These are phyloP conservation scores for Williopsis jadinii DNA, from an alignment of 1,139 yeast genomes.

Conservation along the genomic window DNA sequence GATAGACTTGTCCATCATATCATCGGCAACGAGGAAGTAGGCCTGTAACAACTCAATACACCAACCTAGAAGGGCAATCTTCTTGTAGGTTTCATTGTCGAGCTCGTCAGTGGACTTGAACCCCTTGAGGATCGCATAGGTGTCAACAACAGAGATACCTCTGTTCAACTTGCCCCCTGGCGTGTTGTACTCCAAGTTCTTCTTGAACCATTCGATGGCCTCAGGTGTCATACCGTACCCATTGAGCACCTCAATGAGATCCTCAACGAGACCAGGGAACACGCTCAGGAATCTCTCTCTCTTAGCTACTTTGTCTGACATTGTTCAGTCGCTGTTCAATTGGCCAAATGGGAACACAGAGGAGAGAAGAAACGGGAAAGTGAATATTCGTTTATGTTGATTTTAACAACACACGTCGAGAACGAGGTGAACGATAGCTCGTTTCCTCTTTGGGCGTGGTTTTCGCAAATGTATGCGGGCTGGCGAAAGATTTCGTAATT, in stretches of 20 bases:
- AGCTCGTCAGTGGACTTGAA: conserved; percentile 55
- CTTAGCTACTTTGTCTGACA: conserved; percentile 25
- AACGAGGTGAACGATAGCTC: too few relatives aligned
- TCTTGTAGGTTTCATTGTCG: conserved; percentile 61
- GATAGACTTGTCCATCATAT: conserved; percentile 95
- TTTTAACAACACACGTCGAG: too few relatives aligned
- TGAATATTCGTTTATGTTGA: too few relatives aligned
- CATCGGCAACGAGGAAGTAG: conserved; percentile 95
- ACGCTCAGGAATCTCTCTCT: conserved; percentile 63
- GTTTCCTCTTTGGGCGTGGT: too few relatives aligned
- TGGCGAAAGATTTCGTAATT: too few relatives aligned
- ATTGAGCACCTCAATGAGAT: conserved; percentile 55
- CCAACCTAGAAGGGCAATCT: conserved; percentile 93
- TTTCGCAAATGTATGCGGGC: too few relatives aligned
- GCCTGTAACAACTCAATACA: conserved; percentile 93
- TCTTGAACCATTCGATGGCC: conserved; percentile 81
- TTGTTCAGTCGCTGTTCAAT: conserved; percentile 3
- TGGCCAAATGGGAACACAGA: not conserved
- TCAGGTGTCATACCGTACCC: conserved; percentile 79
- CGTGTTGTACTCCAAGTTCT: conserved; percentile 74
- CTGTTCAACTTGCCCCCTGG: conserved; percentile 97
- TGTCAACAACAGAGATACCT: conserved; percentile 92
- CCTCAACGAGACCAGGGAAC: conserved; percentile 75
- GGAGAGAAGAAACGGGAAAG: too few relatives aligned
- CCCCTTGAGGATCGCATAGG: conserved; percentile 73